Evolutionary conservation across 495 filamentous ascomycete genomes (phyloP), one percentile per base, ranked within the genome.

Genomic region (Xylaria grammica): DNA sequence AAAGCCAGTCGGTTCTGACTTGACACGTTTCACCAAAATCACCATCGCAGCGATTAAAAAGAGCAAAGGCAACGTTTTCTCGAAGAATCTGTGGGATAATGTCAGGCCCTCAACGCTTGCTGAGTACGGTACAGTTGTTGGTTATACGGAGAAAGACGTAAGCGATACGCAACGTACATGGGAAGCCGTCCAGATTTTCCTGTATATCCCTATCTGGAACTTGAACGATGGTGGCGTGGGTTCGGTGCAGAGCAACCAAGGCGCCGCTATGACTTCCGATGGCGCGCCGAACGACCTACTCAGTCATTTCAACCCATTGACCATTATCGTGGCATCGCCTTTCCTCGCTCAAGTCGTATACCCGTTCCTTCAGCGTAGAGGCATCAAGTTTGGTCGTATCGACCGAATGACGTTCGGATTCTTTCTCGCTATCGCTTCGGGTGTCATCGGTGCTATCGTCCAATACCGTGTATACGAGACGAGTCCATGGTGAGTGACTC

Each of bases 361-460:
- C 72, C 89, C 89, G 0, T 48, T 78, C 30, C 79, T 91, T 34
- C 82, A 83, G 46, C 81, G 81, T 40, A 65, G 78, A 57, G 78
- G 76, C 63, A 88, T 90, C 68, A 77, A 75, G 40, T 86, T 90
- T 74, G 80, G 74, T 40, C 88, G 87, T 40, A 89, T 91, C 69
- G 85, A 79, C 54, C 85, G 89, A 65, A 91, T 92, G 72, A 79
- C 84, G 3, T 72, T 84, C 11, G 89, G 88, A 1, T 91, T 91
- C 80, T 69, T 85, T 40, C 73, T 89, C 44, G 86, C 82, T 56
- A 79, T 78, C 13, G 65, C 86, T 2, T 55, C 50, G 10, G 50
- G 60, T 55, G 36, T 55, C 10, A 82, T 79, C 68, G 86, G 86
- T 26, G 86, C 89, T 27, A 82, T 90, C 58, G 82, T 91, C 15